Evolutionary conservation across 805 yeast genomes (phyloP).

Genomic region (Wickerhamiella qilinensis): DNA sequence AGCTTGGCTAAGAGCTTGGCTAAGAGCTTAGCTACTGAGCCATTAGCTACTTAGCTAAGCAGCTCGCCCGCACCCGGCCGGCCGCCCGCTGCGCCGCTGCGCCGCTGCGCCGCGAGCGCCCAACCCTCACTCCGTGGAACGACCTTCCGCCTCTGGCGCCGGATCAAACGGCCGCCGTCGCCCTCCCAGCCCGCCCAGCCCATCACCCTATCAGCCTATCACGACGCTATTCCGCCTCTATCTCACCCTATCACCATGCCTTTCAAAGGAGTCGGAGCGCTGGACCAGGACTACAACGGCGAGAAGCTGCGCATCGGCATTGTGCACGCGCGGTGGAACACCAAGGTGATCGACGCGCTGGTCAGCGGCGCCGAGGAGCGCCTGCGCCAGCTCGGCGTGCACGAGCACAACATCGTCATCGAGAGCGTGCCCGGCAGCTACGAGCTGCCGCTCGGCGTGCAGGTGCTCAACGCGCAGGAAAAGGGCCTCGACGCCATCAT

Average conservation of each 20-base stretch:
- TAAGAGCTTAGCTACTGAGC: too few relatives aligned
- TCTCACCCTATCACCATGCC: conserved; percentile 10
- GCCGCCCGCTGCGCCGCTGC: too few relatives aligned
- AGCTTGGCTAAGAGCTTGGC: too few relatives aligned
- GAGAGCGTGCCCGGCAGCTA: conserved; percentile 91
- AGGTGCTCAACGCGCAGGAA: conserved; percentile 19
- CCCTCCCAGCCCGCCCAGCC: too few relatives aligned
- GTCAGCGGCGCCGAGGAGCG: conserved; percentile 59
- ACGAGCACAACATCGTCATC: conserved; percentile 55
- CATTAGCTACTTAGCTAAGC: too few relatives aligned
- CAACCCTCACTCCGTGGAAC: too few relatives aligned
- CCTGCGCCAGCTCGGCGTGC: conserved; percentile 50
- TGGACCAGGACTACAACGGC: conserved; percentile 54
- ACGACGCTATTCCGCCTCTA: too few relatives aligned
- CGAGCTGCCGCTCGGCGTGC: conserved; percentile 77
- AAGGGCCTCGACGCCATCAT: conserved; percentile 68
- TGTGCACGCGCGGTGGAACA: conserved; percentile 94
- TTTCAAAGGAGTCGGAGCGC: conserved; percentile 61
- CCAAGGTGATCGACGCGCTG: conserved; percentile 54
- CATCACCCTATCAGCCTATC: too few relatives aligned
- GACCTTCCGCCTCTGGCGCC: too few relatives aligned
- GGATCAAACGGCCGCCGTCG: too few relatives aligned
- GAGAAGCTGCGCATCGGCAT: conserved; percentile 54
- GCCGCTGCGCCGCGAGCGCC: too few relatives aligned
- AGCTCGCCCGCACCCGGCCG: too few relatives aligned